phyloP scores from a whole-genome alignment of 371 early-diverging fungal genomes.

The Actinomortierella wolfii region DNA sequence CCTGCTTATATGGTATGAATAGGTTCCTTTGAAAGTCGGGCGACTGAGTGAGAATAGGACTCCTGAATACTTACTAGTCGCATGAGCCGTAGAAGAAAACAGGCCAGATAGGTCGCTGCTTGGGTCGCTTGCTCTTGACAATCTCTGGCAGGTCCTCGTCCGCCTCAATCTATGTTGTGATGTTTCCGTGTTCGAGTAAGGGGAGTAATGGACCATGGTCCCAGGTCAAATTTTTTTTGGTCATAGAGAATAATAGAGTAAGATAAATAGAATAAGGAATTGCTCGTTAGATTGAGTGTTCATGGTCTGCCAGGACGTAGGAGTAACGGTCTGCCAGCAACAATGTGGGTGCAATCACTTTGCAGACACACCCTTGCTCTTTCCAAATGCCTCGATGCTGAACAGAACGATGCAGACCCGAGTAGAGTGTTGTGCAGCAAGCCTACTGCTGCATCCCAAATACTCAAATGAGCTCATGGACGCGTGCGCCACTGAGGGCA shows the following conservation, averaged over 20 bases:
- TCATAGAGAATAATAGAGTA: too few relatives aligned
- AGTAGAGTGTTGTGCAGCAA: neutral
- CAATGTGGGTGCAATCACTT: neutral
- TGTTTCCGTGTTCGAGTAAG: neutral
- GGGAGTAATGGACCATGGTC: too few relatives aligned
- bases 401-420: neutral
- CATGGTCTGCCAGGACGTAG: neutral
- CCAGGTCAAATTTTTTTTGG: too few relatives aligned
- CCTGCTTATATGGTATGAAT: too few relatives aligned
- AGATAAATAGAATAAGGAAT: too few relatives aligned
- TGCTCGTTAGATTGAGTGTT: neutral
- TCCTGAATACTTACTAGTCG: slow-evolving; percentile 65
- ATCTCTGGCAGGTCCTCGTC: slow-evolving; percentile 57
- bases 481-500: too few relatives aligned
- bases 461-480: neutral
- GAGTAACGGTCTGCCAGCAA: too few relatives aligned
- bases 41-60: too few relatives aligned
- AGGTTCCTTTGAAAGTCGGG: too few relatives aligned
- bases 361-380: slow-evolving; percentile 1
- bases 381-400: neutral
- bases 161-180: slow-evolving; percentile 55
- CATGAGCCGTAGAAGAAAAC: slow-evolving; percentile 74
- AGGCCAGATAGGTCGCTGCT: slow-evolving; percentile 59
- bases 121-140: slow-evolving; percentile 61
- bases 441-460: too few relatives aligned